phyloP scores from a whole-genome alignment of 805 yeast genomes.

The Candida ipomoeae region DNA sequence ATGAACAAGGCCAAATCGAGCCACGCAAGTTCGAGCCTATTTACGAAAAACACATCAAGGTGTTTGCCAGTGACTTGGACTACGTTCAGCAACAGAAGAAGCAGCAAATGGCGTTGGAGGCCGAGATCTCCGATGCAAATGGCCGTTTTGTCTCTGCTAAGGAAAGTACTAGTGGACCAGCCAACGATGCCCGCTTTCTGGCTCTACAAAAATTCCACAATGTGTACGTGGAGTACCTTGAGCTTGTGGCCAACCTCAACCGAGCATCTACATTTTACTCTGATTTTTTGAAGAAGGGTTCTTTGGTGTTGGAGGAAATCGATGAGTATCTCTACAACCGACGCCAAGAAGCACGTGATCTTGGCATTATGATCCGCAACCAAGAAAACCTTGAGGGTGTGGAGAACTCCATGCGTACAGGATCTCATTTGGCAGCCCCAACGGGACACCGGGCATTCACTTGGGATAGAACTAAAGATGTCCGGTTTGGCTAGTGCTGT shows the following conservation, averaged over 20 bases:
- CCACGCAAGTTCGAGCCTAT: conserved; percentile 32
- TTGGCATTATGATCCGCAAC: conserved; percentile 30
- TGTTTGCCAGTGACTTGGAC: conserved; percentile 48
- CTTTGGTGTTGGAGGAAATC: conserved; percentile 43
- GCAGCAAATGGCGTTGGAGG: conserved; percentile 22
- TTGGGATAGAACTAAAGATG: background rate
- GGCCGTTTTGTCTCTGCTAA: conserved; percentile 10
- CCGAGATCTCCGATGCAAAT: conserved; percentile 16
- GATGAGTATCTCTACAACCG: conserved; percentile 49
- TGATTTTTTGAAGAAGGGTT: conserved; percentile 49
- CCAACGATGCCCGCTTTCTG: conserved; percentile 39
- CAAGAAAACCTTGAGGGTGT: conserved; percentile 13
- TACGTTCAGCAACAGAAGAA: conserved; percentile 38
- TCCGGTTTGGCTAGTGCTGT: background rate
- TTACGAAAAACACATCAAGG: conserved; percentile 40
- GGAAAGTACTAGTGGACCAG: conserved; percentile 11
- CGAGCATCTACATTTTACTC: conserved; percentile 72
- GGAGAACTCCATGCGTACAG: conserved; percentile 11
- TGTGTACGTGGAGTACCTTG: conserved; percentile 48
- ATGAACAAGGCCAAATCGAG: conserved; percentile 20
- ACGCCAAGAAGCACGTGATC: conserved; percentile 48
- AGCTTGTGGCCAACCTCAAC: conserved; percentile 54
- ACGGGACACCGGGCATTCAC: conserved; percentile 9
- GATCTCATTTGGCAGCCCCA: conserved; percentile 10
- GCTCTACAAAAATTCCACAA: conserved; percentile 50